phyloP scores from a whole-genome alignment of 352 stramenopile species.

The Pythium insidiosum region DNA sequence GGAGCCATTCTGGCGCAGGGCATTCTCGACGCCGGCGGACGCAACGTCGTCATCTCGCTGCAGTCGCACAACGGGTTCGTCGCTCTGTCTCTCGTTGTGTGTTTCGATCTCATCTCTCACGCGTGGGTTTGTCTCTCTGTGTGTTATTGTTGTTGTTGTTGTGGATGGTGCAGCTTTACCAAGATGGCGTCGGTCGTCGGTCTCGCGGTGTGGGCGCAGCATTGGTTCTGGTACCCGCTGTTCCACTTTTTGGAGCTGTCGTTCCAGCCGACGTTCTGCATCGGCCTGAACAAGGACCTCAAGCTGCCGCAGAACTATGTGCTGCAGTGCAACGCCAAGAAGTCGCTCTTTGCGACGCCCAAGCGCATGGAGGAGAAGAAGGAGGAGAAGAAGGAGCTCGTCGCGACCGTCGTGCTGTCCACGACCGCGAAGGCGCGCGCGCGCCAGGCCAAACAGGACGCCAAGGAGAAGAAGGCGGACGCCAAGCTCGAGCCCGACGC shows the following conservation, averaged over 20 bases:
- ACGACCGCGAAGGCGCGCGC: constrained; percentile 97
- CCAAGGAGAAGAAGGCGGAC: constrained; percentile 68
- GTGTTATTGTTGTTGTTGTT: no score
- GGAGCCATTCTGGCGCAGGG: constrained; percentile 96
- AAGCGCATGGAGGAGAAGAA: constrained; percentile 99
- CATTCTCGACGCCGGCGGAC: constrained; percentile 96
- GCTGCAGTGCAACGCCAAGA: constrained; percentile 91
- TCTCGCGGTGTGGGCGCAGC: constrained; percentile 95
- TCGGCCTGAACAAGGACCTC: constrained; percentile 97
- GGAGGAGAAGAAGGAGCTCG: constrained; percentile 98
- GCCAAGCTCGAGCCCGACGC: no score
- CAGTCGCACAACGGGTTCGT: constrained; percentile 89
- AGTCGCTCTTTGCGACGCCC: constrained; percentile 95
- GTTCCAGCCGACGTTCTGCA: constrained; percentile 93
- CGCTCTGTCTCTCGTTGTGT: neutral
- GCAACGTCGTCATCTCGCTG: constrained; percentile 96
- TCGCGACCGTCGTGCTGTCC: constrained; percentile 96
- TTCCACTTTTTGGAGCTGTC: constrained; percentile 97
- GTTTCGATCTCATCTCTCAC: no score
- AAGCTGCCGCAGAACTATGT: constrained; percentile 96
- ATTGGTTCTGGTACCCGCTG: constrained; percentile 99
- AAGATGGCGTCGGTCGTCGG: constrained; percentile 97
- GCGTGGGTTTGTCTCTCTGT: no score
- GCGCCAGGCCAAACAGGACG: constrained; percentile 88
- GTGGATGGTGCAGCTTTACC: constrained; percentile 82